A percentile compares a stretch with the other conserved stretches of the same genome.
Conservation (phyloP, 1,284 basidiomycete genomes). For the Puccinia triticina region DNA sequence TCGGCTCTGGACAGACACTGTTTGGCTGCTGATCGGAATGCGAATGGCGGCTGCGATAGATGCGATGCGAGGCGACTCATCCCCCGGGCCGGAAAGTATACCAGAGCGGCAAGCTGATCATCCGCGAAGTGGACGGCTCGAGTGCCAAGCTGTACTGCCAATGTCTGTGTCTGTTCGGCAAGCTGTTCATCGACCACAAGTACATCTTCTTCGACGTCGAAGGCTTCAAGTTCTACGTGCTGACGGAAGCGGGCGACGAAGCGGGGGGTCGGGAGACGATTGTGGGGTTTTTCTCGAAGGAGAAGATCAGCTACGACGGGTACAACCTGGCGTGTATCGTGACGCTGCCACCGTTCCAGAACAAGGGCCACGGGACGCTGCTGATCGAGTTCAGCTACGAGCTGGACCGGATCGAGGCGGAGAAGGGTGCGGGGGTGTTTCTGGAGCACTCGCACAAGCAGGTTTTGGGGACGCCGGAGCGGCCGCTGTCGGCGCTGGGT, state of each 20-base stretch:
- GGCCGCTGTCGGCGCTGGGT: slow-evolving; percentile 90
- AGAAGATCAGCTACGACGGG: slow-evolving; percentile 89
- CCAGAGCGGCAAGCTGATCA: slow-evolving; percentile 81
- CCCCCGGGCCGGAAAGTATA: slow-evolving; percentile 92
- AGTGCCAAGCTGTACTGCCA: slow-evolving; percentile 91
- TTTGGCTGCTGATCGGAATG: background rate
- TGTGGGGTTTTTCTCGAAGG: slow-evolving; percentile 94
- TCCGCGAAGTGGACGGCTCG: slow-evolving; percentile 94
- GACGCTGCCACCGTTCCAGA: slow-evolving; percentile 89
- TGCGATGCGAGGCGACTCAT: slow-evolving; percentile 70
- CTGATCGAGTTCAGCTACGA: slow-evolving; percentile 93
- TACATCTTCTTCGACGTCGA: slow-evolving; percentile 86
- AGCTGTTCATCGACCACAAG: slow-evolving; percentile 98
- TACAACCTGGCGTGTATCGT: slow-evolving; percentile 98
- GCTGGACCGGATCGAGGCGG: background rate
- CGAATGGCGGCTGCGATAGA: slow-evolving; percentile 62
- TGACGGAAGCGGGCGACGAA: slow-evolving; percentile 73
- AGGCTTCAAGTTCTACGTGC: slow-evolving; percentile 79
- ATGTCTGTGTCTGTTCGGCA: slow-evolving; percentile 91
- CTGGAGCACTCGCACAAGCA: slow-evolving; percentile 61
- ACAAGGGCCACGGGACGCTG: slow-evolving; percentile 86
- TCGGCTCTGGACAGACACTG: background rate
- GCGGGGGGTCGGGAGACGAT: slow-evolving; percentile 74
- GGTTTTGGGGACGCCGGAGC: slow-evolving; percentile 86
- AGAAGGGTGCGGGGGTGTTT: background rate